Evolutionary conservation across 768 basidiomycete species (phyloP).

Genomic region (Megacollybia marginata): DNA sequence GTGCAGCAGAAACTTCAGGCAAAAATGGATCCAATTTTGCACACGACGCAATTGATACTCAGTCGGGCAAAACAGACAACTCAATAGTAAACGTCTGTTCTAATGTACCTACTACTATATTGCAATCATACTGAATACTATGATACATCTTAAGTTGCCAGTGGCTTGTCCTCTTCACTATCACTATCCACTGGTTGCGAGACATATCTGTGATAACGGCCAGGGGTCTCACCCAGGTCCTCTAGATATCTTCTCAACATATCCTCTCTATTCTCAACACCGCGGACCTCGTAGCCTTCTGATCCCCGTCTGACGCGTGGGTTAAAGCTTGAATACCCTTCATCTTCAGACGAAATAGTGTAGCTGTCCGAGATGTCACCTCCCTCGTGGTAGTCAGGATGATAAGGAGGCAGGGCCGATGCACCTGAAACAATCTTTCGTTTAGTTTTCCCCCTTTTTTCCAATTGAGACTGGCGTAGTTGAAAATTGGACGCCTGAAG

Average conservation of each 20-base stretch:
- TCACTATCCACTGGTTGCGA: conserved; percentile 45
- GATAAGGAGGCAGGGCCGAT: conserved; percentile 64
- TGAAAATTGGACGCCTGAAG: conserved; percentile 56
- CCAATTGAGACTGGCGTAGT: conserved; percentile 17
- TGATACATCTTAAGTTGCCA: too few species aligned
- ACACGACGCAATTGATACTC: too few species aligned
- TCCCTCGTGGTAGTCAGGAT: conserved; percentile 55
- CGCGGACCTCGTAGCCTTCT: conserved; percentile 72
- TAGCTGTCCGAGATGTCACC: conserved; percentile 14
- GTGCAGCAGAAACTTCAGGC: too few species aligned
- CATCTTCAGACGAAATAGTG: neutral
- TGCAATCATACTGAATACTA: too few species aligned
- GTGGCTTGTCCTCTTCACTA: conserved; percentile 29
- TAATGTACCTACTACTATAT: too few species aligned
- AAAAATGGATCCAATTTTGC: too few species aligned
- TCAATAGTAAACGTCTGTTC: too few species aligned
- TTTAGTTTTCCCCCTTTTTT: conserved; percentile 14
- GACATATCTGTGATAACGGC: conserved; percentile 62
- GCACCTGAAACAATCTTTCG: conserved; percentile 20
- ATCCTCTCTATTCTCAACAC: conserved; percentile 49
- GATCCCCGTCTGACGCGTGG: conserved; percentile 58
- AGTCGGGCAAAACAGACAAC: too few species aligned
- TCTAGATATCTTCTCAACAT: conserved; percentile 54
- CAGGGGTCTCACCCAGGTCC: conserved; percentile 44
- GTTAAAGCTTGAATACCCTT: conserved; percentile 4